Percentiles rank a stretch among this genome's conserved stretches.
phyloP scores from a whole-genome alignment of 495 filamentous ascomycete genomes.

The Trichoderma orchidacearum region DNA sequence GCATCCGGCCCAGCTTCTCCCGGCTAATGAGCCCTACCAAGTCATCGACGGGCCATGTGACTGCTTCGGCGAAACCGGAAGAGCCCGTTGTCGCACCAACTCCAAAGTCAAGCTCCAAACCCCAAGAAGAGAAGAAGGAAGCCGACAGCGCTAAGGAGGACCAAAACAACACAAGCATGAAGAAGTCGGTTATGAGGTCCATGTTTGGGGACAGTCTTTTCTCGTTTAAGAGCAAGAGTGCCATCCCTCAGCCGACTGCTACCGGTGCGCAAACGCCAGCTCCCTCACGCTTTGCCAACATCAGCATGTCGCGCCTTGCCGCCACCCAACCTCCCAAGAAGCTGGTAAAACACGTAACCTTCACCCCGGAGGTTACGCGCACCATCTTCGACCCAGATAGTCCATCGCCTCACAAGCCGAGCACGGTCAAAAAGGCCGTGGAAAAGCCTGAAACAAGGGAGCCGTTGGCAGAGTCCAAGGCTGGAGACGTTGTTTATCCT shows the following conservation, averaged over 20 bases:
- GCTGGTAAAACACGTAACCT: conserved; percentile 27
- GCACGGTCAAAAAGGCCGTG: conserved; percentile 8
- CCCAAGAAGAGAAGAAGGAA: conserved; percentile 5
- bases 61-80: background rate
- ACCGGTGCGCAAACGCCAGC: conserved; percentile 28
- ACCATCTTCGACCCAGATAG: conserved; percentile 22
- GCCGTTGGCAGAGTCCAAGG: conserved; percentile 10
- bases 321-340: conserved; percentile 33
- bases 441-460: conserved; percentile 4
- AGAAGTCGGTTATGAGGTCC: conserved; percentile 5
- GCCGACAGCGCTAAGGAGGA: conserved; percentile 21
- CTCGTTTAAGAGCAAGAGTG: conserved; percentile 21
- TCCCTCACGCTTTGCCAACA: conserved; percentile 21
- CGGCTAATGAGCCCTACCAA: conserved; percentile 68
- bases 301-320: conserved; percentile 28
- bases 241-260: conserved; percentile 19
- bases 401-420: conserved; percentile 36
- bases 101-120: conserved; percentile 20
- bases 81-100: conserved; percentile 7
- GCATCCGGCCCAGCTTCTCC: conserved; percentile 25
- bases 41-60: conserved; percentile 47
- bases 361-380: conserved; percentile 30
- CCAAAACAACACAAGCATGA: conserved; percentile 6
- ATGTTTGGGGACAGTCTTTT: background rate
- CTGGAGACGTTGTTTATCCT: conserved; percentile 26